phyloP scores from a whole-genome alignment of 2,329 filamentous ascomycete species.

The Verticillium dahliae region DNA sequence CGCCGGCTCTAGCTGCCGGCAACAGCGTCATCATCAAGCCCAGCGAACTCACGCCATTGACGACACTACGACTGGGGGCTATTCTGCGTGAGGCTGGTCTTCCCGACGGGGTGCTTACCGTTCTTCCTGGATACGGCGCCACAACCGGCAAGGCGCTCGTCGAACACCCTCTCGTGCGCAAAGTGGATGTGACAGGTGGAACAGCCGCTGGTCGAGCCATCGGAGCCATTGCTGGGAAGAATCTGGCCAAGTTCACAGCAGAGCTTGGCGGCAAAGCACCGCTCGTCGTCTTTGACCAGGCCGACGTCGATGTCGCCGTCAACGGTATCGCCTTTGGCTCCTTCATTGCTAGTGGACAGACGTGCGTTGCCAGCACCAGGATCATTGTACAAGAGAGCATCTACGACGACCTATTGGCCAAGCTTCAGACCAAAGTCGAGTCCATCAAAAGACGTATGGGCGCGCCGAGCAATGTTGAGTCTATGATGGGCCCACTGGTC shows the following conservation, averaged over 20 bases:
- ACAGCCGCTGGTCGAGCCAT: conserved; percentile 64
- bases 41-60: conserved; percentile 56
- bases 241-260: conserved; percentile 63
- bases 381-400: conserved; percentile 67
- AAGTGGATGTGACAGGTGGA: conserved; percentile 72
- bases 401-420: conserved; percentile 56
- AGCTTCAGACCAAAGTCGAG: conserved; percentile 57
- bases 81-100: conserved; percentile 62
- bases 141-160: conserved; percentile 47
- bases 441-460: conserved; percentile 49
- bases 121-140: conserved; percentile 48
- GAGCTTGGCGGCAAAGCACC: conserved; percentile 69
- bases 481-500: conserved; percentile 59
- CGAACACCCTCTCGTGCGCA: conserved; percentile 46
- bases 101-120: conserved; percentile 62
- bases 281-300: conserved; percentile 59
- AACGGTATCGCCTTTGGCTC: conserved; percentile 60
- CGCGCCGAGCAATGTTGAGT: conserved; percentile 45
- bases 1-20: conserved; percentile 52
- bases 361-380: conserved; percentile 63
- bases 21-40: conserved; percentile 57
- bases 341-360: conserved; percentile 50
- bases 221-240: conserved; percentile 57
- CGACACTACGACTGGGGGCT: conserved; percentile 50
- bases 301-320: conserved; percentile 59